Evolutionary conservation across 2,329 filamentous ascomycete species (phyloP).

Genomic region (Fusarium floridanum): DNA sequence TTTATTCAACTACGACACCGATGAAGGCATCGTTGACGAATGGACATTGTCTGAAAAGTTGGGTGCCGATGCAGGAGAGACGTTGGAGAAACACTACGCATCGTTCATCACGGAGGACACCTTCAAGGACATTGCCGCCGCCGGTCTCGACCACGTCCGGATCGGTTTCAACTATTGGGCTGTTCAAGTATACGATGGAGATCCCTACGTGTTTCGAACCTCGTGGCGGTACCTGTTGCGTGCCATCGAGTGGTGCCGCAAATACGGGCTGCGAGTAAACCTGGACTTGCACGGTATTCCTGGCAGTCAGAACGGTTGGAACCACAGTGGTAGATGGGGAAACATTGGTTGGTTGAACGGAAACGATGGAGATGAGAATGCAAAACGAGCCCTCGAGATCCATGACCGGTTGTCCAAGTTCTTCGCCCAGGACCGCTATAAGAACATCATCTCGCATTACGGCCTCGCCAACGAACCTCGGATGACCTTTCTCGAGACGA

Average conservation of each 20-base stretch:
- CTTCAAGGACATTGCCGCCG: slow-evolving; percentile 85
- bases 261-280: slow-evolving; percentile 92
- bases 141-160: slow-evolving; percentile 95
- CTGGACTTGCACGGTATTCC: slow-evolving; percentile 93
- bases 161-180: slow-evolving; percentile 98
- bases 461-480: slow-evolving; percentile 94
- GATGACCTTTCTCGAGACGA: slow-evolving; percentile 79
- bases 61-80: slow-evolving; percentile 73
- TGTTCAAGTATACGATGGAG: slow-evolving; percentile 83
- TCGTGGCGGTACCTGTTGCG: slow-evolving; percentile 95
- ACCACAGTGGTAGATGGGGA: slow-evolving; percentile 90
- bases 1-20: slow-evolving; percentile 78
- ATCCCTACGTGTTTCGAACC: slow-evolving; percentile 88
- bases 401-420: slow-evolving; percentile 90
- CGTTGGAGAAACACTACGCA: slow-evolving; percentile 92
- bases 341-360: slow-evolving; percentile 90
- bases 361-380: slow-evolving; percentile 83
- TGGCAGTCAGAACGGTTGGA: slow-evolving; percentile 97
- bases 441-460: slow-evolving; percentile 92
- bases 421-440: slow-evolving; percentile 93
- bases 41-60: slow-evolving; percentile 82
- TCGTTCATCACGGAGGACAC: slow-evolving; percentile 87
- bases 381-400: slow-evolving; percentile 84
- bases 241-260: slow-evolving; percentile 92
- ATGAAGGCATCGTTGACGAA: slow-evolving; percentile 83